A percentile compares a stretch with the other conserved stretches of the same genome.
These are phyloP conservation scores for Aphanomyces stellatus DNA, from an alignment of 352 stramenopile species.

Conservation along the genomic window DNA sequence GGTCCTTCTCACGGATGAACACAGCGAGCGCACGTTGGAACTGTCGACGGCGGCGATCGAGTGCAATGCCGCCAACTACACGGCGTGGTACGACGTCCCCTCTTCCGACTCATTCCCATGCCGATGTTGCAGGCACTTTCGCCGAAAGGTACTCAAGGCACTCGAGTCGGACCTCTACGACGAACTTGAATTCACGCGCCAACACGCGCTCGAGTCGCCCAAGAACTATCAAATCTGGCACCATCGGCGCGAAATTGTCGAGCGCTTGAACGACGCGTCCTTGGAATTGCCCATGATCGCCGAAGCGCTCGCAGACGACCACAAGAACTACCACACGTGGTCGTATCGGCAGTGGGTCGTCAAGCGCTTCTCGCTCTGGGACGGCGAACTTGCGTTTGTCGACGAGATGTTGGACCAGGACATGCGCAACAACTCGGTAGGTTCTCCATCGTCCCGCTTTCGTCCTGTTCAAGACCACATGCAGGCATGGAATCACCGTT, in stretches of 20 bases:
- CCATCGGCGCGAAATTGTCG: conserved; percentile 92
- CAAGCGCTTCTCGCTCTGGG: conserved; percentile 81
- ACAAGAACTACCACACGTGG: conserved; percentile 99
- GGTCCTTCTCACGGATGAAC: conserved; percentile 87
- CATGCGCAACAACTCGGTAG: conserved; percentile 95
- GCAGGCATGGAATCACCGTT: conserved; percentile 80
- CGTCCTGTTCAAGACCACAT: neutral
- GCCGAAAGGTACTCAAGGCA: conserved; percentile 82
- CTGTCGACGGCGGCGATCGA: conserved; percentile 91
- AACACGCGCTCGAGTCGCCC: conserved; percentile 88
- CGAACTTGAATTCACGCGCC: conserved; percentile 65
- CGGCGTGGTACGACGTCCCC: conserved; percentile 79
- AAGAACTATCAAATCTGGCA: conserved; percentile 99
- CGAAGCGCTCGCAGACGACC: conserved; percentile 89
- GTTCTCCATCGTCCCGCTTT: neutral
- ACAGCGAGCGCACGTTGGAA: conserved; percentile 81
- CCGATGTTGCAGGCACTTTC: conserved; percentile 54
- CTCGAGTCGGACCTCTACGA: conserved; percentile 55
- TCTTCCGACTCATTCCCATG: neutral
- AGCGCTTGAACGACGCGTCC: conserved; percentile 63
- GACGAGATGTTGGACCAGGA: conserved; percentile 86
- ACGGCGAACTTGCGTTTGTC: conserved; percentile 88
- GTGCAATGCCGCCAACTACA: conserved; percentile 97
- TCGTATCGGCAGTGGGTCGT: conserved; percentile 94
- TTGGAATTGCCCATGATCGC: conserved; percentile 90